Evolutionary conservation across 2,329 filamentous ascomycete genomes (phyloP), one percentile per base, ranked within the genome.

Genomic region (Aspergillus novofumigatus): DNA sequence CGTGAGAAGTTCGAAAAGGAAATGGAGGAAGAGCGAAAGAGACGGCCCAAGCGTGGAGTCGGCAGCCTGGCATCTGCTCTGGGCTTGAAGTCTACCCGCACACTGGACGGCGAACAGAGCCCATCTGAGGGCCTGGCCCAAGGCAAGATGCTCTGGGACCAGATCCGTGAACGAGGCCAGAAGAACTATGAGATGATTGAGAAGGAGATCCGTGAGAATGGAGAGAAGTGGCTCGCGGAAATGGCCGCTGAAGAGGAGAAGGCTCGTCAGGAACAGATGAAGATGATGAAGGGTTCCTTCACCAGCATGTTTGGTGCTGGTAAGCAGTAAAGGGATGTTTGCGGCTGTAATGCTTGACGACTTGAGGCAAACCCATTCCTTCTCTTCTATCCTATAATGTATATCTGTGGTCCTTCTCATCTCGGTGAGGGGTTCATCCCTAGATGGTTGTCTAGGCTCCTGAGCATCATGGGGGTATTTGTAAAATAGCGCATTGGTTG

Each of bases 71-170:
- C 87, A 57, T 85, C 81, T 65, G 80, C 90, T 54, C 80, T 97
- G 5, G 93, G 93, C 23, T 81, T 97, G 62, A 94, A 93, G 73
- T 82, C 86, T 1, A 80, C 78, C 66, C 83, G 82, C 65, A 84
- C 67, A 51, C 68, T 65, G 63, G 86, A 89, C 51, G 87, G 90
- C 51, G 88, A 92, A 70, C 81, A 85, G 61, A 86, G 83, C 65
- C 82, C 89, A 1, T 82, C 83, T 2, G 91, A 96, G 71, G 91
- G 90, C 11, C 85, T 94, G 60, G 87, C 89, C 2, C 87, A 96
- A 75, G 94, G 93, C 67, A 99, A 97, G 84, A 97, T 97, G 91
- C 80, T 97, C 64, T 92, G 92, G 76, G 94, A 99, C 71, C 87
- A 96, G 74, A 92, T 94, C 52, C 87, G 94, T 51, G 94, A 99